Evolutionary conservation across 345 rosid genomes (phyloP).

Genomic region (Alliaria petiolata): DNA sequence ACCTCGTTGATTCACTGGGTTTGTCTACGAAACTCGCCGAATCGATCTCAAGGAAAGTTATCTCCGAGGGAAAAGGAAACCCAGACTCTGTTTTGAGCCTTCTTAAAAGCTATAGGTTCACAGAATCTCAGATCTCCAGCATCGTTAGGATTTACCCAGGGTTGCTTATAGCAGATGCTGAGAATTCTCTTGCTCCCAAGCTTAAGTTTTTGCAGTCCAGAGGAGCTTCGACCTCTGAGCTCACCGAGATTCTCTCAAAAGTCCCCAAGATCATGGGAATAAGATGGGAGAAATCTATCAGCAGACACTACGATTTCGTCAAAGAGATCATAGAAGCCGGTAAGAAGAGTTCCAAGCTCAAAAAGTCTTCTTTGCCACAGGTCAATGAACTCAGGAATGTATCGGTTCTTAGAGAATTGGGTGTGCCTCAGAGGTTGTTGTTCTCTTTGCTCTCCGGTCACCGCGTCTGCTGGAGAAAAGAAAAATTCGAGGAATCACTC

Average conservation of each 20-base stretch:
- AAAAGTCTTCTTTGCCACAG: not conserved
- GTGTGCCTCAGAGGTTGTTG: not conserved
- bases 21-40: constrained; percentile 8
- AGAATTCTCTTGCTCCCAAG: constrained; percentile 26
- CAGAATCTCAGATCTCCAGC: constrained; percentile 19
- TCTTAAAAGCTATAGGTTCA: constrained; percentile 17
- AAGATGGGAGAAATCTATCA: not conserved
- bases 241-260: not conserved
- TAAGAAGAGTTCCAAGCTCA: not conserved
- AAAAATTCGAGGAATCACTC: not conserved
- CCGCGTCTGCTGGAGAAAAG: not conserved
- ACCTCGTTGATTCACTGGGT: constrained; percentile 24
- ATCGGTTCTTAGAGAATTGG: not conserved
- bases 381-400: not conserved
- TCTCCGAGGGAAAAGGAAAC: not conserved
- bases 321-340: not conserved
- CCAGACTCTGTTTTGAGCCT: constrained; percentile 2
- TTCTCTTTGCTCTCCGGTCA: not conserved
- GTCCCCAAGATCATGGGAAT: constrained; percentile 7
- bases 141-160: not conserved
- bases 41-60: not conserved
- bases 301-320: constrained; percentile 15
- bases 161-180: constrained; percentile 6
- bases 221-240: constrained; percentile 27
- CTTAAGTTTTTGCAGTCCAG: constrained; percentile 21